These are phyloP conservation scores for Polygonum maritimum DNA, from an alignment of 148 eudicot genomes.

Conservation along the genomic window DNA sequence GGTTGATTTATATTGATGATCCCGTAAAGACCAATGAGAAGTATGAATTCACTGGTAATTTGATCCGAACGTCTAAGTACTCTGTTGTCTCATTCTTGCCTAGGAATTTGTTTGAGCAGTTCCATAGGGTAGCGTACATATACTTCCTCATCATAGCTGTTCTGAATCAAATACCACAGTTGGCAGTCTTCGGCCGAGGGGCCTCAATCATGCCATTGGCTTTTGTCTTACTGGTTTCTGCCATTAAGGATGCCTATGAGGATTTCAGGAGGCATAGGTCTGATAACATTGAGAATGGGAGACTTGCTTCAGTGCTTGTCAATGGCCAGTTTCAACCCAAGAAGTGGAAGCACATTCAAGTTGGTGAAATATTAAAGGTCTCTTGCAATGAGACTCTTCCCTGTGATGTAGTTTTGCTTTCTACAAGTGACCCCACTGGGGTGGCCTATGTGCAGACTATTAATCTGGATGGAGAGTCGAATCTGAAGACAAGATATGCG, in stretches of 20 bases:
- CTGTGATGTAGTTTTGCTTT: constrained; percentile 86
- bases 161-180: constrained; percentile 90
- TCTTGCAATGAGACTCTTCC: constrained; percentile 76
- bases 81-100: constrained; percentile 81
- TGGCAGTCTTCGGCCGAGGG: constrained; percentile 89
- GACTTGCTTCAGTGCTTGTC: constrained; percentile 55
- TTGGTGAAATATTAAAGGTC: constrained; percentile 79
- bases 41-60: constrained; percentile 73
- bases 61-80: constrained; percentile 86
- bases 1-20: constrained; percentile 68
- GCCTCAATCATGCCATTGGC: constrained; percentile 90
- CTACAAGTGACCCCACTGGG: constrained; percentile 94
- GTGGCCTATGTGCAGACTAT: constrained; percentile 94
- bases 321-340: constrained; percentile 51
- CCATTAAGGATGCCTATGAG: constrained; percentile 91
- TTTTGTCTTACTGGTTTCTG: constrained; percentile 76
- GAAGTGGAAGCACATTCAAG: constrained; percentile 79
- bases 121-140: constrained; percentile 90
- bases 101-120: constrained; percentile 88
- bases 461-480: constrained; percentile 96
- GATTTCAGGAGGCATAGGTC: constrained; percentile 82
- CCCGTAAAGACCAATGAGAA: constrained; percentile 73
- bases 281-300: constrained; percentile 75
- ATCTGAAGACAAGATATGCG: constrained; percentile 93
- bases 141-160: constrained; percentile 89